Percentiles rank a stretch among this genome's conserved stretches.
Conservation (phyloP, 2,329 filamentous ascomycete species). For the Diplocarpon rosae region DNA sequence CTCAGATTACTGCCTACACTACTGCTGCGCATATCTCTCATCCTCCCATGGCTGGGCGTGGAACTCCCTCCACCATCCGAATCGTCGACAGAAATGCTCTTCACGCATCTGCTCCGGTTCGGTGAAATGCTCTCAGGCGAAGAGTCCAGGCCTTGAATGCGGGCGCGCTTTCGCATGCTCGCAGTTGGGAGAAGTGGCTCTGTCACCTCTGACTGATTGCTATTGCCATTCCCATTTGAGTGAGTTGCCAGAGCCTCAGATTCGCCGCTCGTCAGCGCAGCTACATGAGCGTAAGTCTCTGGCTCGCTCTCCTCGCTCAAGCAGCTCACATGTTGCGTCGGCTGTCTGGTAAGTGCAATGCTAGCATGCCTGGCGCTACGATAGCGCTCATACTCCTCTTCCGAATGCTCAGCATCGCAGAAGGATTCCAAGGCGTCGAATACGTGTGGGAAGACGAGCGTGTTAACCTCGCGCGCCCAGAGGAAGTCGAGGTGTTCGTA, state of each 20-base stretch:
- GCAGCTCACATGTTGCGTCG: conserved; percentile 15
- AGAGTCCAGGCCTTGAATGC: conserved; percentile 14
- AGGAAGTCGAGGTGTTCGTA: conserved; percentile 97
- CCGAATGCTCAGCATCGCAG: conserved; percentile 43
- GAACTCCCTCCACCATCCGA: conserved; percentile 10
- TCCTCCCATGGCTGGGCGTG: conserved; percentile 6
- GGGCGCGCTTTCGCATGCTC: conserved; percentile 13
- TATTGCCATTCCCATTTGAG: background rate
- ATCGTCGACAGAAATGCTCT: conserved; percentile 3
- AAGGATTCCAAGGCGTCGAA: conserved; percentile 77
- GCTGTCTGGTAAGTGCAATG: conserved; percentile 12
- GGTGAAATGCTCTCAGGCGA: conserved; percentile 14
- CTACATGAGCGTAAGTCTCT: conserved; percentile 13
- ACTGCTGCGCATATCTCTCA: conserved; percentile 11
- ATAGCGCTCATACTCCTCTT: conserved; percentile 51
- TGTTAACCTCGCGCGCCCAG: conserved; percentile 79
- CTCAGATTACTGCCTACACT: conserved; percentile 23
- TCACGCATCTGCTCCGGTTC: conserved; percentile 4
- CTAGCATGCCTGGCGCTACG: conserved; percentile 21
- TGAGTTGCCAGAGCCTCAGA: conserved; percentile 3
- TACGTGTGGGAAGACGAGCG: conserved; percentile 75
- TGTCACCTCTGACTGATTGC: background rate
- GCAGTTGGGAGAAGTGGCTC: conserved; percentile 5
- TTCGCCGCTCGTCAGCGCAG: conserved; percentile 5
- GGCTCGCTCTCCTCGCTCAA: conserved; percentile 4